Evolutionary conservation across 345 rosid genomes (phyloP), one percentile per base, ranked within the genome.

Genomic region (Zanthoxylum bungeanum): DNA sequence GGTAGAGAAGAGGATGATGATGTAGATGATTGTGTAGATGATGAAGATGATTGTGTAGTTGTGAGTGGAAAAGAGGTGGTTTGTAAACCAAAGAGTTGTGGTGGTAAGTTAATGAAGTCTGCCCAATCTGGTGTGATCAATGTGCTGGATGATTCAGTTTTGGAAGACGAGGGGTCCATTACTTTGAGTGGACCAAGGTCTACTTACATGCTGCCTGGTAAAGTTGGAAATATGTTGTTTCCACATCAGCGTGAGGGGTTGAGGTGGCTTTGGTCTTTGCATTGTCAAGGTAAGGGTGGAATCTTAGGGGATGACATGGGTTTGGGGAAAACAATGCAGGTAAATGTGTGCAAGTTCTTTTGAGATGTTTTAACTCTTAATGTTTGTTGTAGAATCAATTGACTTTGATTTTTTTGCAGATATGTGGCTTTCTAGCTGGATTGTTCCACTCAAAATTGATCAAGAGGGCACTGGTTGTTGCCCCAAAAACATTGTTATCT

Each of bases 271-370:
- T 95, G 99, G 99, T 87, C 96, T 51, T 82, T 95, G 77, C 98
- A 92, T 68, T 88, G 86, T 67, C 91, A 84, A 78, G 91, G 83
- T 30, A 95, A 92, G 81, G 99, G 99, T 72, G 99, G 99, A 77
- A 92, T 95, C 56, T 82, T 95, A 79, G 98, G 99, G 19, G 99
- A 95, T 68, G 99, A 95, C 72, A 92, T 95, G 99, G 99, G 99
- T 44, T 82, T 95, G 75, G 99, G 99, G 61, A 95, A 95, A 84
- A 95, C 99, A n/a, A 95, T 95, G 99, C 99, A 95, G 93, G 99
- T 91, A 78, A 62, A 33, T 68, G 63, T 16, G 30, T 58, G 27
- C 42, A 42, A 14, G 39, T 9, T 64, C 7, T 37, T 19, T 68
- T 39, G 28, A 40, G 60, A 59, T 72, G 2, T 64, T 53, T 62